Percentiles rank a stretch among this genome's conserved stretches.
phyloP scores from a whole-genome alignment of 1,139 yeast genomes.

The Hansenula lynferdii region DNA sequence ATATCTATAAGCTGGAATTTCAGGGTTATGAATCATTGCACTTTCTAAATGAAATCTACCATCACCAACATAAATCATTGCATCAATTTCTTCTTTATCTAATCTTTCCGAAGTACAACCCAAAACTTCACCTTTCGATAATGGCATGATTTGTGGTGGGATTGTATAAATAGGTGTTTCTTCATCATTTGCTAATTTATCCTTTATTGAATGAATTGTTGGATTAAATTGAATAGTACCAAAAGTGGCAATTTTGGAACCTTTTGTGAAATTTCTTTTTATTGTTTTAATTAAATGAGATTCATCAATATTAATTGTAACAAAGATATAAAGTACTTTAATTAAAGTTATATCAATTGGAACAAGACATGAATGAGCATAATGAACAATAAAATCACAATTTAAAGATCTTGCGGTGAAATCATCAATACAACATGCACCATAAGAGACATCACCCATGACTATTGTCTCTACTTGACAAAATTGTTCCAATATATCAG shows the following conservation, averaged over 20 bases:
- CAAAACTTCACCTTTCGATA: constrained; percentile 92
- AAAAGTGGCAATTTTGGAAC: constrained; percentile 69
- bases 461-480: constrained; percentile 84
- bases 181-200: constrained; percentile 45
- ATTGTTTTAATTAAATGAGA: constrained; percentile 75
- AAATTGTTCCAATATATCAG: constrained; percentile 90
- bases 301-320: constrained; percentile 86
- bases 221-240: constrained; percentile 98
- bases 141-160: constrained; percentile 90
- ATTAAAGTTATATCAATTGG: constrained; percentile 91
- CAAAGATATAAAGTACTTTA: constrained; percentile 92
- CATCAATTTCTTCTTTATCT: constrained; percentile 56
- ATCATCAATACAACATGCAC: constrained; percentile 98
- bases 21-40: constrained; percentile 96
- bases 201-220: constrained; percentile 74
- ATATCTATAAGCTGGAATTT: constrained; percentile 84
- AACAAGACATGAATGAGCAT: constrained; percentile 95
- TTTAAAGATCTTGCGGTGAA: constrained; percentile 89
- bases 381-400: constrained; percentile 93
- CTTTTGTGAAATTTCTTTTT: constrained; percentile 58
- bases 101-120: constrained; percentile 94
- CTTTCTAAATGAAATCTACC: constrained; percentile 95
- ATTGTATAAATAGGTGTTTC: constrained; percentile 52
- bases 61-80: constrained; percentile 91
- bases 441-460: constrained; percentile 99